Conservation (phyloP, 306 rosid species). For the Corylus americana region DNA sequence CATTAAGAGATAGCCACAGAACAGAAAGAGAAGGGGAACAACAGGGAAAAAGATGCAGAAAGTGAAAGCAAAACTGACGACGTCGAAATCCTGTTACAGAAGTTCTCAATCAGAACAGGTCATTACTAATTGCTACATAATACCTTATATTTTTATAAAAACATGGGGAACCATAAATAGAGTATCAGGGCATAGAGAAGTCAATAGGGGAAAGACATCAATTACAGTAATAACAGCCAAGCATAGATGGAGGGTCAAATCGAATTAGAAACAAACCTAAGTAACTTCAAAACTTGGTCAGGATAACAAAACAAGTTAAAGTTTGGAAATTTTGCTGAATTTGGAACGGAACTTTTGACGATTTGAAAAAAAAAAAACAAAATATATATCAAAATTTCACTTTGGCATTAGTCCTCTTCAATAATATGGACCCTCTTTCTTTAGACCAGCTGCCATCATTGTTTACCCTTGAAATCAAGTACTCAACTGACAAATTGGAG, state of each 20-base stretch:
- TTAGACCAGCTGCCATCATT: background rate
- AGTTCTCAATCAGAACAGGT: too few species aligned
- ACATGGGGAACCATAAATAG: background rate
- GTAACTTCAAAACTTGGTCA: background rate
- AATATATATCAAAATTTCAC: background rate
- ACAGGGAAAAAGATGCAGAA: background rate
- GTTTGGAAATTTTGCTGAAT: background rate
- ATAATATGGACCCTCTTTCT: background rate
- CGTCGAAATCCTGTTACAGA: too few species aligned
- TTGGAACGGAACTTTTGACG: background rate
- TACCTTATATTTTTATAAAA: background rate
- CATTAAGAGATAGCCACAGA: background rate
- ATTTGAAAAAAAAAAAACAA: background rate
- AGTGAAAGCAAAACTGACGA: background rate
- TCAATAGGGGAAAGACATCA: background rate
- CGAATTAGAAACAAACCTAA: background rate
- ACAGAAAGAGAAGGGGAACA: background rate
- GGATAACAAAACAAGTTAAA: background rate
- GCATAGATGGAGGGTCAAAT: too few species aligned
- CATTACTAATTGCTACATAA: background rate
- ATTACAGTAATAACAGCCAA: background rate
- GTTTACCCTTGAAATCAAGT: background rate
- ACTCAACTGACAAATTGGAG: background rate
- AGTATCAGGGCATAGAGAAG: background rate
- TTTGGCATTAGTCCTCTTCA: background rate